Base-by-base conservation (phyloP, 495 filamentous ascomycete species). In the Eremomyces bilateralis region DNA sequence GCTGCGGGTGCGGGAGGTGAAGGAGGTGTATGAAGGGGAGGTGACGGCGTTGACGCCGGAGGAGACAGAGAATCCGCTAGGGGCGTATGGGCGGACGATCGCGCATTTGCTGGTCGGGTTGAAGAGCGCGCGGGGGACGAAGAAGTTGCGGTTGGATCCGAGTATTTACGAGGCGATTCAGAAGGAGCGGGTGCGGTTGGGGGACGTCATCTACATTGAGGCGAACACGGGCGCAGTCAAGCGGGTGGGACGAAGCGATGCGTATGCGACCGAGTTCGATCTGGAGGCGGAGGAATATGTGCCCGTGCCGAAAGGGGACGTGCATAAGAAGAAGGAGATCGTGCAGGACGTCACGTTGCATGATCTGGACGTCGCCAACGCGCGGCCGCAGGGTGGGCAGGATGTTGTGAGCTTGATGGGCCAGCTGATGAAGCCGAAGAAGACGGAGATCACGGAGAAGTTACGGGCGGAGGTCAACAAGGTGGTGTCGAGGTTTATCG, bases 351-450 rank as follows among this genome's bases (percentile, higher is more conserved):
- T 97, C 37, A 91, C 84, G 21, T 64, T 97, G 37, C 88, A 97
- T 47, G 88, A 97, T 45, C 60, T 97, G 31, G 88, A 97, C 51
- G 81, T 93, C 42, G 88, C 88, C 42, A 97, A 97, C 46, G 80
- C 88, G 8, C 65, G 85, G 38, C 90, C 88, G 10, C 64, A 93
- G 62, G 85, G 88, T 21, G 88, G 88, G 36, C 88, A 97, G 59
- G 88, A 97, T 53, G 84, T 97, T 37, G 93, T 97, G 84, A 90
- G 80, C 54, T 94, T 97, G 88, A 93, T 97, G 82, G 85, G 85
- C 41, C 85, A 95, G 51, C 61, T 97, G 42, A 92, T 91, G 78
- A 94, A 93, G 64, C 88, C 88, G 39, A 88, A 90, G 63, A 92
- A 91, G 67, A 95, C 85, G 8, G 85, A 95, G 51, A 92, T 95